phyloP scores from a whole-genome alignment of 2,329 filamentous ascomycete genomes.

The Hypoxylon sp. region DNA sequence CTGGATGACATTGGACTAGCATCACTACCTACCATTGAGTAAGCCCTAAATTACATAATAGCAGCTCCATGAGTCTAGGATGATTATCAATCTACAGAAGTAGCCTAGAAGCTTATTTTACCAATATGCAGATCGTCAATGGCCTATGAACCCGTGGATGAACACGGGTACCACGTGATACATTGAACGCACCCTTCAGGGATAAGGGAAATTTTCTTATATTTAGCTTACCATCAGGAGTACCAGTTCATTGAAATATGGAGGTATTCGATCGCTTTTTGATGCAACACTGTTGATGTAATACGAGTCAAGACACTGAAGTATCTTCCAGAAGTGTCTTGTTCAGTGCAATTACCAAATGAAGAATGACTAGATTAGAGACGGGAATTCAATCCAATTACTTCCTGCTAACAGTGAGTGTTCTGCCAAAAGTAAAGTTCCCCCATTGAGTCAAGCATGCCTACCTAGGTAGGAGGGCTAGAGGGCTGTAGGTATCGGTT shows the following conservation, averaged over 20 bases:
- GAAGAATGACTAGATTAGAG: too few species aligned
- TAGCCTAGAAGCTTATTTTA: conserved; percentile 4
- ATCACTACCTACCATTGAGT: neutral
- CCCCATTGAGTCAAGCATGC: too few species aligned
- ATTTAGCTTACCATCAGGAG: neutral
- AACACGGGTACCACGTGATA: neutral
- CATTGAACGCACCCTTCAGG: neutral
- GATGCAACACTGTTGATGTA: neutral
- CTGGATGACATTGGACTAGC: neutral
- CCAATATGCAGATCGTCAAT: neutral
- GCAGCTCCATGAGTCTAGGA: conserved; percentile 2
- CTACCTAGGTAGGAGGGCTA: too few species aligned
- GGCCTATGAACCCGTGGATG: neutral
- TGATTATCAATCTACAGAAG: conserved; percentile 5
- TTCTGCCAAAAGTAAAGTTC: too few species aligned
- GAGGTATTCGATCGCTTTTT: neutral
- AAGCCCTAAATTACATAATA: neutral
- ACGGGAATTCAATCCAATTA: too few species aligned
- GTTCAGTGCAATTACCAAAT: neutral
- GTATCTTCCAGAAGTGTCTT: neutral
- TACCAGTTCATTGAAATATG: neutral
- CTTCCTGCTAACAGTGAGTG: too few species aligned
- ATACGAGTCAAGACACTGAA: neutral
- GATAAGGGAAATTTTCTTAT: neutral
- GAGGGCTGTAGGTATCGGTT: too few species aligned